phyloP scores from a whole-genome alignment of 2,329 filamentous ascomycete species.

The Davidsoniella eucalypti region DNA sequence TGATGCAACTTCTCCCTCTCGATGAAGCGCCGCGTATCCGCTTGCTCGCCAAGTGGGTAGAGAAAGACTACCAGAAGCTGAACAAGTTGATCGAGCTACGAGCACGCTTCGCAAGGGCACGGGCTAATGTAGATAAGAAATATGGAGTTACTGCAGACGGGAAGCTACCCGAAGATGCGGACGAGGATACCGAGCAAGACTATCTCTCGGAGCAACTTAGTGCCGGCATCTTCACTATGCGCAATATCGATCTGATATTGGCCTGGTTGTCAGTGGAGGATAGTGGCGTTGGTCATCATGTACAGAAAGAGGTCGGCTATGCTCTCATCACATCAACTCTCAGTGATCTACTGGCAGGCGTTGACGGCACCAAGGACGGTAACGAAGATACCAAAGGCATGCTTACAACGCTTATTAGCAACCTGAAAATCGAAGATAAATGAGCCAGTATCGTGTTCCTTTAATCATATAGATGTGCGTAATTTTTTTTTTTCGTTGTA shows the following conservation, averaged over 20 bases:
- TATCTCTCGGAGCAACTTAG: slow-evolving; percentile 64
- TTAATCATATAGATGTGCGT: too few relatives aligned
- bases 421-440: too few relatives aligned
- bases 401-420: slow-evolving; percentile 31
- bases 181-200: slow-evolving; percentile 47
- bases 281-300: slow-evolving; percentile 48
- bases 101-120: slow-evolving; percentile 47
- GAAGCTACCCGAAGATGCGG: slow-evolving; percentile 14
- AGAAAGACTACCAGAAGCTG: slow-evolving; percentile 84
- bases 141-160: slow-evolving; percentile 15
- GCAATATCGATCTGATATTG: slow-evolving; percentile 68
- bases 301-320: slow-evolving; percentile 47
- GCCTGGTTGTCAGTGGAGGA: slow-evolving; percentile 92
- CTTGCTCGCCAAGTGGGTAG: slow-evolving; percentile 81
- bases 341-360: slow-evolving; percentile 36
- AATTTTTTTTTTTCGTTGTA: not conserved
- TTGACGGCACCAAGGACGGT: slow-evolving; percentile 36
- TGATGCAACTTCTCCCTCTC: slow-evolving; percentile 64
- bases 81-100: slow-evolving; percentile 54
- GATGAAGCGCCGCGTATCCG: slow-evolving; percentile 67
- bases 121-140: slow-evolving; percentile 41
- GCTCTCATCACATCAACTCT: slow-evolving; percentile 49
- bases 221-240: slow-evolving; percentile 67
- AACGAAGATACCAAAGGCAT: slow-evolving; percentile 37
- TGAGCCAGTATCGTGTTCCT: too few relatives aligned